Evolutionary conservation across 768 basidiomycete species (phyloP).

Genomic region (Rubroboletus satanas): DNA sequence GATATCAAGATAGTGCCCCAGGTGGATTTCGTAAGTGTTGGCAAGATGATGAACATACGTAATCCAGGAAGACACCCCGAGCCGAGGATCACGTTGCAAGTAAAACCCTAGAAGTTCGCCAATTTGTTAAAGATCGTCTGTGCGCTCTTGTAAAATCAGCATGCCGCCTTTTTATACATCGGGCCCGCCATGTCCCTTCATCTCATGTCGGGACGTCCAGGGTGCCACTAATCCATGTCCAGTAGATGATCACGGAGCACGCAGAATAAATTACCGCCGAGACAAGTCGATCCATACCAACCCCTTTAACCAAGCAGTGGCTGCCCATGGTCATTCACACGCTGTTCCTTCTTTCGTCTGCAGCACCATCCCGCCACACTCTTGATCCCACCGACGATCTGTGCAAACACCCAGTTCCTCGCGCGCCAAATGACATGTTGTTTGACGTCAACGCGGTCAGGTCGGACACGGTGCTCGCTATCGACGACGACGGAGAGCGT

Average conservation of each 20-base stretch:
- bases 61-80: background rate
- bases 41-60: background rate
- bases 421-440: slow-evolving; percentile 34
- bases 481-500: slow-evolving; percentile 66
- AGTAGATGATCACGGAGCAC: background rate
- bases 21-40: background rate
- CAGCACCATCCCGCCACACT: slow-evolving; percentile 6
- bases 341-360: background rate
- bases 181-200: background rate
- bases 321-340: background rate
- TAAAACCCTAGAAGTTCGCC: background rate
- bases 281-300: background rate
- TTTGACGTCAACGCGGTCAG: slow-evolving; percentile 51
- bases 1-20: background rate
- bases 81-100: background rate
- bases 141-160: background rate
- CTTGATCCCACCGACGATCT: slow-evolving; percentile 14
- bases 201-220: background rate
- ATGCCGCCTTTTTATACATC: too few relatives aligned
- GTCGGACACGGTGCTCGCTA: slow-evolving; percentile 56
- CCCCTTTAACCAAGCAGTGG: slow-evolving; percentile 16
- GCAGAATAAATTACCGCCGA: slow-evolving; percentile 2
- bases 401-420: slow-evolving; percentile 29
- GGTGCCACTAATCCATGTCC: background rate
- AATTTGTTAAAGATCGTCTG: background rate